Evolutionary conservation across 2,329 filamentous ascomycete species (phyloP).

Genomic region (Beauveria varroae): DNA sequence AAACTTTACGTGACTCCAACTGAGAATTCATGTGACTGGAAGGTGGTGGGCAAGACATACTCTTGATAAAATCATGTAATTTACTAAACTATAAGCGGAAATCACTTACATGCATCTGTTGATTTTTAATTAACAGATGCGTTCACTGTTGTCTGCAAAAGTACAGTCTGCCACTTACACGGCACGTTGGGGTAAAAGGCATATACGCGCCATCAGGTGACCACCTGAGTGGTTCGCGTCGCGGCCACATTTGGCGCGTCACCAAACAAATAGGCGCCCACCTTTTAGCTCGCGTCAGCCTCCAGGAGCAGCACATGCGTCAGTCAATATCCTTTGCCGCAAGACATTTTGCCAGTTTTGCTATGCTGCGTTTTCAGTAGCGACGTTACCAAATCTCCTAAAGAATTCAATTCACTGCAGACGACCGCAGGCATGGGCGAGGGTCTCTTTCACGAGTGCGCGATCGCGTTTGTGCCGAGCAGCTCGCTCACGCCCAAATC

Average conservation of each 20-base stretch:
- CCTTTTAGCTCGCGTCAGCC: neutral
- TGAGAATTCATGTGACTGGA: too few relatives aligned
- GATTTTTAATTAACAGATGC: too few relatives aligned
- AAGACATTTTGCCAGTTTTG: neutral
- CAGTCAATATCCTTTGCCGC: neutral
- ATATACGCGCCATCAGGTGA: slow-evolving; percentile 23
- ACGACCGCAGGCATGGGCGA: slow-evolving; percentile 21
- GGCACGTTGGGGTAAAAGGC: neutral
- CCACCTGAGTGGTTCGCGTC: slow-evolving; percentile 31
- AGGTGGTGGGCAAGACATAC: too few relatives aligned
- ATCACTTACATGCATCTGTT: too few relatives aligned
- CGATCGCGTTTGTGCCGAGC: slow-evolving; percentile 39
- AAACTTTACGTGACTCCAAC: neutral
- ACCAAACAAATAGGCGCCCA: slow-evolving; percentile 13
- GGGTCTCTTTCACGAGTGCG: slow-evolving; percentile 35
- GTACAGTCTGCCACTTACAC: neutral
- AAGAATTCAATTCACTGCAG: neutral
- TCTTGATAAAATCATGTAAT: too few relatives aligned
- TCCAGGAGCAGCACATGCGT: neutral
- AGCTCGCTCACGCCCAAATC: slow-evolving; percentile 30
- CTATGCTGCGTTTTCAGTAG: neutral
- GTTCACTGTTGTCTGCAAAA: too few relatives aligned
- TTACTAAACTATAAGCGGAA: too few relatives aligned
- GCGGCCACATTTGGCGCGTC: slow-evolving; percentile 11
- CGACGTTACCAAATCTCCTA: neutral